These are phyloP conservation scores for Vinca minor DNA, from an alignment of 257 asterid genomes.

Conservation along the genomic window DNA sequence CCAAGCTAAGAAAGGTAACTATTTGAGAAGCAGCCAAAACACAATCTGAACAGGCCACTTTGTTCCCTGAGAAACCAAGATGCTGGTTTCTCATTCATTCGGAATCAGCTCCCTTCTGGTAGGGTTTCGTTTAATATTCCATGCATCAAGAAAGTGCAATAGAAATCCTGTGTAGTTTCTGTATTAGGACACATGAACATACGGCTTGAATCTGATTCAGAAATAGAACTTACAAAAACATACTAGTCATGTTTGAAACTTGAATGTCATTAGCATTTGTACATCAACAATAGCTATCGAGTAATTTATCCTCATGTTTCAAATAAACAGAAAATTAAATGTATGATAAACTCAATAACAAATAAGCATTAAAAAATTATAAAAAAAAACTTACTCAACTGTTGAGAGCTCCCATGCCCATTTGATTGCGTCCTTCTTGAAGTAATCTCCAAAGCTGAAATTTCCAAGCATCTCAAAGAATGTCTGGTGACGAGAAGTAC, in stretches of 20 bases:
- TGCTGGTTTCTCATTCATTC: not conserved
- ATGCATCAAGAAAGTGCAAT: not conserved
- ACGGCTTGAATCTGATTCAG: not conserved
- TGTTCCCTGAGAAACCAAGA: conserved; percentile 1
- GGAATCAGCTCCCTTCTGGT: not conserved
- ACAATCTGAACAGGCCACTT: not conserved
- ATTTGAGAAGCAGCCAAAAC: not conserved
- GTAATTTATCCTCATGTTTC: conserved; percentile 1
- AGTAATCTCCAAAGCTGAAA: conserved; percentile 95
- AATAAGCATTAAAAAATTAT: not conserved
- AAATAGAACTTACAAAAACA: not conserved
- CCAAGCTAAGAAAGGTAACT: not conserved
- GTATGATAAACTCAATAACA: not conserved
- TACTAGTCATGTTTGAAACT: not conserved
- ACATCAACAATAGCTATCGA: not conserved
- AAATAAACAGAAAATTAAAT: conserved; percentile 6
- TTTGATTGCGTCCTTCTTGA: conserved; percentile 76
- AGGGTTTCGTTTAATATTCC: not conserved
- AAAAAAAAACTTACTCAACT: conserved; percentile 44
- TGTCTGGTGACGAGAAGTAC: conserved; percentile 89
- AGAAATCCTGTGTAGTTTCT: not conserved
- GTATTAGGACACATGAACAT: not conserved
- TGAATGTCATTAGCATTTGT: not conserved
- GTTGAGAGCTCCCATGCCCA: conserved; percentile 99
- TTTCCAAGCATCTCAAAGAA: conserved; percentile 99